phyloP scores from a whole-genome alignment of 2,329 filamentous ascomycete genomes.

The Herpotrichia juniperi region DNA sequence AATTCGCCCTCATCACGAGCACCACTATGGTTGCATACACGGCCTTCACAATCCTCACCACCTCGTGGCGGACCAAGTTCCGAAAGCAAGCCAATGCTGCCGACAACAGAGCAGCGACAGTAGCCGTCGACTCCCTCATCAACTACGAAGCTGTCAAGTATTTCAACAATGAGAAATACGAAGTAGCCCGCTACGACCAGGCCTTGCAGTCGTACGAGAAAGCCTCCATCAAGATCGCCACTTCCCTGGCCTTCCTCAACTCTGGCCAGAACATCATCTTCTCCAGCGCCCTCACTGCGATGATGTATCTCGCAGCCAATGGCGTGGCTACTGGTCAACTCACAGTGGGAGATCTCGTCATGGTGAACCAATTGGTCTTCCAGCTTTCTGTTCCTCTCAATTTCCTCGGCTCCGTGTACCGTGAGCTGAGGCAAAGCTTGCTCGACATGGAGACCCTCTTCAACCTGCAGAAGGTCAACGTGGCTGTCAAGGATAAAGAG shows the following conservation, averaged over 20 bases:
- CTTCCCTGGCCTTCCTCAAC: constrained; percentile 90
- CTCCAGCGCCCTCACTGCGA: constrained; percentile 86
- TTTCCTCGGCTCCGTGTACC: constrained; percentile 97
- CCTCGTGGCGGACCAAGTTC: constrained; percentile 96
- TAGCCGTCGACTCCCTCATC: constrained; percentile 94
- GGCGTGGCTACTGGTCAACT: constrained; percentile 82
- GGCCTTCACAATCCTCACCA: constrained; percentile 96
- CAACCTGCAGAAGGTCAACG: constrained; percentile 95
- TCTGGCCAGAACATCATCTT: constrained; percentile 97
- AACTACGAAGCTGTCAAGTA: constrained; percentile 99
- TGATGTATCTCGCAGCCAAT: constrained; percentile 97
- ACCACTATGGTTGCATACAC: constrained; percentile 93
- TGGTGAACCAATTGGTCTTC: constrained; percentile 99
- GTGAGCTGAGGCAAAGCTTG: constrained; percentile 90
- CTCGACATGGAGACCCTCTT: constrained; percentile 99
- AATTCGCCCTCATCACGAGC: constrained; percentile 90
- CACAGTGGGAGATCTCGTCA: constrained; percentile 94
- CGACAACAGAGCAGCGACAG: constrained; percentile 92
- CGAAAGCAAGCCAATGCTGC: constrained; percentile 93
- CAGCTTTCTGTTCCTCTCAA: constrained; percentile 96
- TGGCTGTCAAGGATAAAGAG: constrained; percentile 78
- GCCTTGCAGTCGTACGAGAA: constrained; percentile 87
- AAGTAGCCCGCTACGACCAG: constrained; percentile 87
- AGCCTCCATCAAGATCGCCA: constrained; percentile 95
- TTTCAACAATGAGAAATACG: constrained; percentile 98